phyloP scores from a whole-genome alignment of 352 stramenopile genomes.

The Globisporangium spiculum region DNA sequence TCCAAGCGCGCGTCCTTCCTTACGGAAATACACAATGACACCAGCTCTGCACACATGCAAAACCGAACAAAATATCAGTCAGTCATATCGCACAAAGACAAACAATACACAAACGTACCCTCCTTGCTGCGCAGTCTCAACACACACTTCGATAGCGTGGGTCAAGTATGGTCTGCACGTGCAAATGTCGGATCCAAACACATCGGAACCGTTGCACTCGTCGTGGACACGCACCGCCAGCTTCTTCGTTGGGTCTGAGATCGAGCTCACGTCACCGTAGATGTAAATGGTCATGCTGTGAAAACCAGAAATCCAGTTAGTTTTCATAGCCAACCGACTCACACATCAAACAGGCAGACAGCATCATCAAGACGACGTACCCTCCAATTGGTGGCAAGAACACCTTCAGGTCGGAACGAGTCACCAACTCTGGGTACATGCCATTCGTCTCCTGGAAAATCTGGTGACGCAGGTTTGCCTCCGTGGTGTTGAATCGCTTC shows the following conservation, averaged over 20 bases:
- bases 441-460: conserved; percentile 99
- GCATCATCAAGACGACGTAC: background rate
- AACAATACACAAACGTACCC: conserved; percentile 54
- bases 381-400: conserved; percentile 98
- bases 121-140: conserved; percentile 96
- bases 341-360: background rate
- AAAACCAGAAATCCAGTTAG: background rate
- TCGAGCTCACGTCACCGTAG: conserved; percentile 96
- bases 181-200: conserved; percentile 99
- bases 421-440: conserved; percentile 99
- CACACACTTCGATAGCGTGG: conserved; percentile 99
- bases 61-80: conserved; percentile 2
- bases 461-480: conserved; percentile 93
- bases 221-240: conserved; percentile 98
- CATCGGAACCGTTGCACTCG: conserved; percentile 98
- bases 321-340: background rate
- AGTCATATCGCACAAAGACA: background rate
- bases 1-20: conserved; percentile 96
- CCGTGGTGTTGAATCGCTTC: conserved; percentile 96
- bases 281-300: conserved; percentile 95
- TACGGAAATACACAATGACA: conserved; percentile 99
- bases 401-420: conserved; percentile 97
- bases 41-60: conserved; percentile 60
- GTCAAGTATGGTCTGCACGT: conserved; percentile 99
- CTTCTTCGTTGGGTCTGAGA: conserved; percentile 97